Conservation (phyloP, 2,329 filamentous ascomycete species). For the Rugonectria rugulosa region DNA sequence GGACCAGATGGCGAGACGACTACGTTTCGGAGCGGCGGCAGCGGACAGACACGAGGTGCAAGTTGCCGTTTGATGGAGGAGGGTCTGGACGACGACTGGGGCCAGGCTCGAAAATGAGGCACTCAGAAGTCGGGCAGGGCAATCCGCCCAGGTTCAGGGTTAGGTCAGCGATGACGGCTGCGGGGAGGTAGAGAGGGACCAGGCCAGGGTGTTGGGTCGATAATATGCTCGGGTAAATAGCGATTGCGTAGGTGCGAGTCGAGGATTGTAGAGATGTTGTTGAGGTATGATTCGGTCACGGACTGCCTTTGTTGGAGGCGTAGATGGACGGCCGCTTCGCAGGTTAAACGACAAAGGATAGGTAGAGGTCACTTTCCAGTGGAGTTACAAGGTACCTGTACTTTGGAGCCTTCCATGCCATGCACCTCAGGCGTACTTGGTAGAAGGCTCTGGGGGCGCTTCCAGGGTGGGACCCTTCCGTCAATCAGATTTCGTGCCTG, state of each 20-base stretch:
- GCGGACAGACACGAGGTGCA: constrained; percentile 26
- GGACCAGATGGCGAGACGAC: constrained; percentile 17
- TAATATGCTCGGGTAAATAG: constrained; percentile 25
- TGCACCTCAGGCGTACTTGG: no score
- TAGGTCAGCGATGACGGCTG: constrained; percentile 51
- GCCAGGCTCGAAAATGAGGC: constrained; percentile 48
- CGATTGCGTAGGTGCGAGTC: constrained; percentile 18
- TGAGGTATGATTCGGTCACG: constrained; percentile 16
- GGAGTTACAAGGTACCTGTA: constrained; percentile 45
- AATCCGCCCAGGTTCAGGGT: constrained; percentile 40
- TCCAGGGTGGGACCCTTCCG: constrained; percentile 23
- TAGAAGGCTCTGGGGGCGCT: no score
- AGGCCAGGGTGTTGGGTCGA: constrained; percentile 22
- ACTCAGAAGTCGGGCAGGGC: constrained; percentile 44
- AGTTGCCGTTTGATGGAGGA: constrained; percentile 36
- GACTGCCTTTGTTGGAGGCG: constrained; percentile 31
- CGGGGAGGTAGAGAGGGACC: constrained; percentile 35
- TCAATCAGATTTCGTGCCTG: constrained; percentile 31
- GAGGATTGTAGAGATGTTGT: constrained; percentile 22
- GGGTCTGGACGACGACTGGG: constrained; percentile 25
- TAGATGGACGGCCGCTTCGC: constrained; percentile 23
- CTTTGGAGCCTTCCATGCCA: no score
- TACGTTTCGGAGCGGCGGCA: constrained; percentile 30
- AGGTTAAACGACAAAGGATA: constrained; percentile 32
- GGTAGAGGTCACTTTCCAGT: constrained; percentile 46